phyloP scores from a whole-genome alignment of 106 monocot genomes.

The Dioscorea dumetorum region DNA sequence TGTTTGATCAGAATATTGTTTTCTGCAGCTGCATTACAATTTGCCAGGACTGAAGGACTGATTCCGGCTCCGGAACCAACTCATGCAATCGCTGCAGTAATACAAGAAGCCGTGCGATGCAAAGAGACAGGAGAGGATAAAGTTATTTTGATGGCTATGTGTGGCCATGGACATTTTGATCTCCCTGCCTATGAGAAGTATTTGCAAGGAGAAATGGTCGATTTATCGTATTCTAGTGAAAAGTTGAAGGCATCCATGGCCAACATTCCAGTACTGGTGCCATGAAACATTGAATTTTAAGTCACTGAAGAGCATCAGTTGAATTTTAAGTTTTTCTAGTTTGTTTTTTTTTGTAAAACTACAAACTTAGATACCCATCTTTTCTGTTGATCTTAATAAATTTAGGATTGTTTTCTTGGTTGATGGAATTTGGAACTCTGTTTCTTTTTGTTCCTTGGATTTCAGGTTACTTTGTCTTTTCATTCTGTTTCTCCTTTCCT shows the following conservation, averaged over 20 bases:
- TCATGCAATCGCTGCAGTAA: conserved; percentile 81
- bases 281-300: too few relatives aligned
- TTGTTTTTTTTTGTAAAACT: too few relatives aligned
- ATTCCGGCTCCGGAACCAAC: conserved; percentile 90
- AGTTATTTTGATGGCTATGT: conserved; percentile 83
- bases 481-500: too few relatives aligned
- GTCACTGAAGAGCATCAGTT: too few relatives aligned
- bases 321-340: too few relatives aligned
- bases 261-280: conserved; percentile 20
- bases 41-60: conserved; percentile 73
- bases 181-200: conserved; percentile 76
- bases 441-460: too few relatives aligned
- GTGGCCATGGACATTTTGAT: conserved; percentile 87
- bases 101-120: conserved; percentile 9
- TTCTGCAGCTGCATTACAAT: conserved; percentile 63
- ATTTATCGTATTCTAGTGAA: conserved; percentile 33
- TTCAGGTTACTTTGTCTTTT: too few relatives aligned
- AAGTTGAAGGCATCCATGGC: conserved; percentile 50
- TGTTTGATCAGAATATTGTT: not conserved
- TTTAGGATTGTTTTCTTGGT: too few relatives aligned
- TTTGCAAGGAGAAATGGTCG: conserved; percentile 62
- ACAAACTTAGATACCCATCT: too few relatives aligned
- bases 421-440: too few relatives aligned
- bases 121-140: conserved; percentile 68
- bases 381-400: too few relatives aligned